phyloP scores from a whole-genome alignment of 1,284 basidiomycete genomes.

The Cryptococcus sp. region DNA sequence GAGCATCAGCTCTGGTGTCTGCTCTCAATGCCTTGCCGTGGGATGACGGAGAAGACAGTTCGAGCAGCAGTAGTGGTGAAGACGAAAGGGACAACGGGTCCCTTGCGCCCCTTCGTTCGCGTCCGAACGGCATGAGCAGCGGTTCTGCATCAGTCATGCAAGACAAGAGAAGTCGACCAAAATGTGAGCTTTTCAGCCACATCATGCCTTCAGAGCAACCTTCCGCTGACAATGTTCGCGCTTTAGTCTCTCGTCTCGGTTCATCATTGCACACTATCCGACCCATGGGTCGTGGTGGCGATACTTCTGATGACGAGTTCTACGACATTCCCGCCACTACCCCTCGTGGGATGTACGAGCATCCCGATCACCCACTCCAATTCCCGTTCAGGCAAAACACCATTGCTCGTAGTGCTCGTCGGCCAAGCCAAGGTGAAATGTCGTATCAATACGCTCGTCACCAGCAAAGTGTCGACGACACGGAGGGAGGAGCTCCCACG shows the following conservation, averaged over 20 bases:
- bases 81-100: constrained; percentile 15
- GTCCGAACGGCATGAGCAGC: not conserved
- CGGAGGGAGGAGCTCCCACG: not conserved
- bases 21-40: constrained; percentile 47
- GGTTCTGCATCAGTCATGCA: constrained; percentile 15
- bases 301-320: constrained; percentile 4
- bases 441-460: constrained; percentile 33
- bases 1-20: constrained; percentile 49
- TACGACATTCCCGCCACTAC: constrained; percentile 6
- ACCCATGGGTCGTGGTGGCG: constrained; percentile 24
- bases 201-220: no score
- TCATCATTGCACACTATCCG: constrained; percentile 49
- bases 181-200: constrained; percentile 4
- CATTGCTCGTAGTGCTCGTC: constrained; percentile 40
- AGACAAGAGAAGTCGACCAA: constrained; percentile 7
- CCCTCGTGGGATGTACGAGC: constrained; percentile 1
- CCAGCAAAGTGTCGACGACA: constrained; percentile 2
- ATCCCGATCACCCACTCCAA: constrained; percentile 17
- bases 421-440: constrained; percentile 34
- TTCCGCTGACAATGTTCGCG: not conserved
- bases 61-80: constrained; percentile 17
- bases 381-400: constrained; percentile 49
- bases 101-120: not conserved
- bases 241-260: constrained; percentile 32
- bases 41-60: constrained; percentile 32